These are phyloP conservation scores for Physcomitrellopsis africana DNA, from an alignment of 225 moss, liverwort and hornwort species.

Conservation along the genomic window DNA sequence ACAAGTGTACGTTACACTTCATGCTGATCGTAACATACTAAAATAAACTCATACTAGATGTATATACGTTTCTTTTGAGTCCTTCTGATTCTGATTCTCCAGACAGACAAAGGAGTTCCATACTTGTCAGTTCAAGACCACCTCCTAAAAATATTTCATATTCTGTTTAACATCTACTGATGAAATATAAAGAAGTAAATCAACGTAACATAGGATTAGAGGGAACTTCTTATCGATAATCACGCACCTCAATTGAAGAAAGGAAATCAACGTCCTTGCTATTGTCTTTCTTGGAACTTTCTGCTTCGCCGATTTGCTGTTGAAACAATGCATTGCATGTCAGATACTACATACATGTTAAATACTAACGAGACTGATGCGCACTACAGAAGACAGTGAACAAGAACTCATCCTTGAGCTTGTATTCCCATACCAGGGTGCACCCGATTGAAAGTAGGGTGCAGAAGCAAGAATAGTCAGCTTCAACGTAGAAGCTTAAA, in stretches of 20 bases:
- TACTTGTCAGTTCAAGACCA: constrained; percentile 5
- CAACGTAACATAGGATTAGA: constrained; percentile 10
- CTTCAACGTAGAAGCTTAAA: background rate
- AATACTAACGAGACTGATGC: background rate
- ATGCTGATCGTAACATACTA: constrained; percentile 13
- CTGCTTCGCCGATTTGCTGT: constrained; percentile 91
- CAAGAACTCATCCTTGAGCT: background rate
- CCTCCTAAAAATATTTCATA: background rate
- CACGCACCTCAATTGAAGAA: constrained; percentile 86
- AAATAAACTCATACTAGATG: constrained; percentile 12
- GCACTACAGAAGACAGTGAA: constrained; percentile 24
- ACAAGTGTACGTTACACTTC: constrained; percentile 3
- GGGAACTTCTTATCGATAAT: constrained; percentile 11
- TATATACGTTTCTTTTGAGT: background rate
- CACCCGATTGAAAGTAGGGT: background rate
- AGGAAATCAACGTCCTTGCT: constrained; percentile 84
- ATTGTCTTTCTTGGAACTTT: constrained; percentile 73
- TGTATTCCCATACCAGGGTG: constrained; percentile 12
- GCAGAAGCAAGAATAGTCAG: constrained; percentile 1
- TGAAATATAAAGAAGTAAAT: constrained; percentile 4
- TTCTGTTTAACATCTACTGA: background rate
- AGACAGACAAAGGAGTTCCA: constrained; percentile 22
- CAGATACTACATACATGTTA: constrained; percentile 21
- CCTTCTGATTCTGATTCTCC: constrained; percentile 1
- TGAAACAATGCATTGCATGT: constrained; percentile 19